Percentiles rank a stretch among this genome's conserved stretches.
Evolutionary conservation across 768 basidiomycete species (phyloP).

Genomic region (Rhodotorula diobovata): DNA sequence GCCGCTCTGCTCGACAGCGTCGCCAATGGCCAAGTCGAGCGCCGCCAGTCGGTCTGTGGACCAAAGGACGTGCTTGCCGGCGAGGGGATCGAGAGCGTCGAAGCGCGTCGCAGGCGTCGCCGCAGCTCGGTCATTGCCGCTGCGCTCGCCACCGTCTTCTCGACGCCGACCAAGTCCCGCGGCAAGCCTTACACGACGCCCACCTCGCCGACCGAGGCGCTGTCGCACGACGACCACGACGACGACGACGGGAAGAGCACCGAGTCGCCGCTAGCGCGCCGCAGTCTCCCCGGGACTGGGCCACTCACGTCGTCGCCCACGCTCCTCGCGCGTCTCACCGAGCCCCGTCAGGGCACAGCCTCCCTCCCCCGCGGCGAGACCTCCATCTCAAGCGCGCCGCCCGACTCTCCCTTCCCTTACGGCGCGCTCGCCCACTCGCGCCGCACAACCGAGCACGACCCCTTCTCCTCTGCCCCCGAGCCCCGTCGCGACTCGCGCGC

Average conservation of each 20-base stretch:
- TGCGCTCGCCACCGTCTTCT: constrained; percentile 13
- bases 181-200: too few species aligned
- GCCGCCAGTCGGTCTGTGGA: background rate
- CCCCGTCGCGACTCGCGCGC: background rate
- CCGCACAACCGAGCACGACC: background rate
- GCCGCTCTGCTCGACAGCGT: background rate
- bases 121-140: constrained; percentile 26
- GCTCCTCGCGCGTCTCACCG: too few species aligned
- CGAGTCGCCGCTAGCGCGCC: background rate
- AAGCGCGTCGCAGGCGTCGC: background rate
- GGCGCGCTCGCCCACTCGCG: too few species aligned
- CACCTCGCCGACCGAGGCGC: too few species aligned
- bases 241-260: background rate
- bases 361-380: too few species aligned
- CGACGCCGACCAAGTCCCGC: background rate
- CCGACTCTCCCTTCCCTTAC: too few species aligned
- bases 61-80: fast-evolving
- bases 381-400: too few species aligned
- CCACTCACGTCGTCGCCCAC: too few species aligned
- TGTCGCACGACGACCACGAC: too few species aligned
- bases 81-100: background rate
- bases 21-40: background rate
- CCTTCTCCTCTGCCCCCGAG: background rate
- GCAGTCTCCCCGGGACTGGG: background rate
- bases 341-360: too few species aligned